These are phyloP conservation scores for Byssothecium circinans DNA, from an alignment of 2,329 filamentous ascomycete species.

Conservation along the genomic window DNA sequence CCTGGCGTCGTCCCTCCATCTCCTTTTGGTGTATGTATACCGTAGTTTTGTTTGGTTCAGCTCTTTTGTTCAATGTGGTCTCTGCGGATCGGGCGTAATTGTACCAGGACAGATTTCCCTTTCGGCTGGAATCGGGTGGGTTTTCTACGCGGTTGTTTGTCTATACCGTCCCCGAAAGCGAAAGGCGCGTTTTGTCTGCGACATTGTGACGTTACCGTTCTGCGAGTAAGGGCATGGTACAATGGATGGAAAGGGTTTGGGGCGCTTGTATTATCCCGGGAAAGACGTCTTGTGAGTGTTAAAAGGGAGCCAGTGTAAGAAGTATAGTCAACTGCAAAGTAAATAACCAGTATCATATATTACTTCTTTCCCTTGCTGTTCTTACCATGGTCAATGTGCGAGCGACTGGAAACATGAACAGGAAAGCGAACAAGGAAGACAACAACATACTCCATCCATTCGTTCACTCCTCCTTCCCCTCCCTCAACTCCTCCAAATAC, in stretches of 20 bases:
- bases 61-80: no score
- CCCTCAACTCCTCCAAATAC: slow-evolving; percentile 51
- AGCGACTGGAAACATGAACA: no score
- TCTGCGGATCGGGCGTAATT: background rate
- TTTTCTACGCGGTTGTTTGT: background rate
- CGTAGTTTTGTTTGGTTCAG: no score
- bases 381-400: no score
- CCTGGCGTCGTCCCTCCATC: no score
- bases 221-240: background rate
- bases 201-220: background rate
- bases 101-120: background rate
- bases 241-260: background rate
- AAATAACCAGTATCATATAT: no score
- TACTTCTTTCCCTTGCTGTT: no score
- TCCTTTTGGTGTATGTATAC: no score
- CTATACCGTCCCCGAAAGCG: background rate
- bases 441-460: no score
- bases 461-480: slow-evolving; percentile 1
- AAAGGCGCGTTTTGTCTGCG: background rate
- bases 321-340: no score
- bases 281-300: background rate
- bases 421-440: no score
- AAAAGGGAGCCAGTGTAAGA: no score
- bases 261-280: background rate
- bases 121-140: background rate